Base-by-base conservation (phyloP, 78 protist species). In the Pelomyxa schiedti region DNA sequence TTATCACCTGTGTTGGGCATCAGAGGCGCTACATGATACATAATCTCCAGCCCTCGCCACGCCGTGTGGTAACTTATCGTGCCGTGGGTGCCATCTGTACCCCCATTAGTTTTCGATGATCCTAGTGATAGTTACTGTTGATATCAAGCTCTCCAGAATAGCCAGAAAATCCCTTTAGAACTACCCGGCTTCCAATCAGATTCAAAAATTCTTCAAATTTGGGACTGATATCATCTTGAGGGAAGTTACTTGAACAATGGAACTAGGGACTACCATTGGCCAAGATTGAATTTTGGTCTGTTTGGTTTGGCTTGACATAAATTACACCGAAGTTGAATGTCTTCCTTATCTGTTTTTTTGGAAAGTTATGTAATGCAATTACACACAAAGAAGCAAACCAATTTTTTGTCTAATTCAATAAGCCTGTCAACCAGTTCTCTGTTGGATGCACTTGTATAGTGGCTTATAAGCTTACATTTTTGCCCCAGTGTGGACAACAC, bases 11-110 rank as follows among this genome's bases (percentile, higher is more conserved):
- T 39, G 53, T 30, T 75, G 24, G 91, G 94, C 24, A 90, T 58
- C 32, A 75, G 41, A 24, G 91, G 77, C 8, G 86, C 64, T 22
- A 90, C 94, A 68, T 90, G 94, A 38, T 66, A 90, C 94, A 90
- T 90, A 3, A 84, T 42, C 43, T 79, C 79, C 52, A 76, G 39
- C 8, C 86, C 83, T 3, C 79, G 37, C 52, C 63, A 74, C 40
- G 72, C 73, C 1, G 84, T 79, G 39, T 79, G 79, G 36, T 79
- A 30, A n/a, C 82, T 75, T 35, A 79, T 79, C 2, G 83, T 78
- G 32, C 89, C 89, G 36, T 83, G 72, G 4, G 81, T 67, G 40
- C 32, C 58, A 47, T 52, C 63, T 52, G 63, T 52, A n/a, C 24
- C 63, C n/a, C n/a, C n/a, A n/a, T n/a, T n/a, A n/a, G n/a, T n/a